Conservation (phyloP, 2,329 filamentous ascomycete genomes). For the Colletotrichum camelliae region DNA sequence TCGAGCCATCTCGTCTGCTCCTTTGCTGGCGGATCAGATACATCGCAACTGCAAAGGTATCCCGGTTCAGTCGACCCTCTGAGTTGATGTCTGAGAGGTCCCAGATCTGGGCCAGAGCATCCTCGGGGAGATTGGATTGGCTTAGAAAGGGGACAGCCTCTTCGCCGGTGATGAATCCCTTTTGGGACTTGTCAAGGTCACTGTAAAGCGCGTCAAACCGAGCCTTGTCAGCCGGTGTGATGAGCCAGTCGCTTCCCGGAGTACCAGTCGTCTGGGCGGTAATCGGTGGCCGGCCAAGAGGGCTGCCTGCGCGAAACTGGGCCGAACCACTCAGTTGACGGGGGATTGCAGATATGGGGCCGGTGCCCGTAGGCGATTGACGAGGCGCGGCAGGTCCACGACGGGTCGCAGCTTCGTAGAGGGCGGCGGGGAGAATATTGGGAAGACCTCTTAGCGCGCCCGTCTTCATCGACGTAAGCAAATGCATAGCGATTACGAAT, state of each 20-base stretch:
- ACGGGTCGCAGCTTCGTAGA: constrained; percentile 90
- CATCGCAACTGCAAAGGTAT: constrained; percentile 98
- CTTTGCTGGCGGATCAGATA: constrained; percentile 92
- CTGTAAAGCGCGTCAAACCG: constrained; percentile 88
- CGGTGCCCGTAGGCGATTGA: constrained; percentile 55
- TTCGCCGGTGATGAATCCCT: constrained; percentile 88
- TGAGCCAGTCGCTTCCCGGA: constrained; percentile 71
- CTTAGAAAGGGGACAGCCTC: constrained; percentile 95
- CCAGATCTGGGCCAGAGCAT: constrained; percentile 93
- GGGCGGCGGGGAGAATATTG: constrained; percentile 77
- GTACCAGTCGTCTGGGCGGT: constrained; percentile 46
- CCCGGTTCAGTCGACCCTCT: constrained; percentile 81
- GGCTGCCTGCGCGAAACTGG: constrained; percentile 67
- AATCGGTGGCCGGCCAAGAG: constrained; percentile 57
- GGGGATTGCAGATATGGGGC: constrained; percentile 72
- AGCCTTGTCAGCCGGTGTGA: constrained; percentile 82
- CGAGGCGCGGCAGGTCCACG: constrained; percentile 51
- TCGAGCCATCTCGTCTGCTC: constrained; percentile 66
- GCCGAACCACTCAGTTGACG: constrained; percentile 80
- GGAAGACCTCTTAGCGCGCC: constrained; percentile 82
- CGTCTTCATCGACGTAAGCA: constrained; percentile 89
- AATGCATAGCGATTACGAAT: constrained; percentile 98
- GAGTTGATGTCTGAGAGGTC: constrained; percentile 94
- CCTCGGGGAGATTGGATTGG: constrained; percentile 88
- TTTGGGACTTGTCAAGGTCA: constrained; percentile 79